A percentile compares a stretch with the other conserved stretches of the same genome.
Conservation (phyloP, 1,284 basidiomycete genomes). For the Coriolopsis trogii region DNA sequence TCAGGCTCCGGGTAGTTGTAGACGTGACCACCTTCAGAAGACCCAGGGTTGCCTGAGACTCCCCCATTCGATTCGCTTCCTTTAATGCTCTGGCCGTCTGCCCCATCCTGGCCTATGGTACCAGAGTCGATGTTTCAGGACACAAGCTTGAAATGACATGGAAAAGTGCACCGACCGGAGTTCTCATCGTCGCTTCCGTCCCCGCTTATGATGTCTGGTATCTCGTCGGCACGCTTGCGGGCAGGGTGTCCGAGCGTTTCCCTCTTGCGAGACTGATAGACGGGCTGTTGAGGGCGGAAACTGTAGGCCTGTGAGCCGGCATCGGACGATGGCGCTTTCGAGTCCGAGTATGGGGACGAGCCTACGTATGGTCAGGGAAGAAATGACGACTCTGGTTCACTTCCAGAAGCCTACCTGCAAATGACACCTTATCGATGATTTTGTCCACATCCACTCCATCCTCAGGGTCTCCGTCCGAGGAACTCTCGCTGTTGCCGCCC, state of each 20-base stretch:
- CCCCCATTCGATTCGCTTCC: conserved; percentile 9
- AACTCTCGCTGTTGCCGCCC: conserved; percentile 5
- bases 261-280: too few species aligned
- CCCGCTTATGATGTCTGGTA: neutral
- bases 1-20: conserved; percentile 10
- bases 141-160: too few species aligned
- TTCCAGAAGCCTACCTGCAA: too few species aligned
- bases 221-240: neutral
- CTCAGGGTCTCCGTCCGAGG: conserved; percentile 8
- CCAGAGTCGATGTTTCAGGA: too few species aligned
- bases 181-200: conserved; percentile 1
- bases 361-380: too few species aligned
- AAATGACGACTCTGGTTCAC: too few species aligned
- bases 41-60: conserved; percentile 6
- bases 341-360: too few species aligned
- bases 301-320: neutral
- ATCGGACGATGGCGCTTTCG: too few species aligned
- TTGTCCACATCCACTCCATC: conserved; percentile 2
- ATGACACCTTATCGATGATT: neutral
- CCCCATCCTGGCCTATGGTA: conserved; percentile 6
- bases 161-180: conserved; percentile 1
- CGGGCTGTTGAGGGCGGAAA: neutral
- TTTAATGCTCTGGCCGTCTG: conserved; percentile 11
- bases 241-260: too few species aligned
- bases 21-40: conserved; percentile 14